These are phyloP conservation scores for Coniochaeta sp. DNA, from an alignment of 2,329 filamentous ascomycete species.

Conservation along the genomic window DNA sequence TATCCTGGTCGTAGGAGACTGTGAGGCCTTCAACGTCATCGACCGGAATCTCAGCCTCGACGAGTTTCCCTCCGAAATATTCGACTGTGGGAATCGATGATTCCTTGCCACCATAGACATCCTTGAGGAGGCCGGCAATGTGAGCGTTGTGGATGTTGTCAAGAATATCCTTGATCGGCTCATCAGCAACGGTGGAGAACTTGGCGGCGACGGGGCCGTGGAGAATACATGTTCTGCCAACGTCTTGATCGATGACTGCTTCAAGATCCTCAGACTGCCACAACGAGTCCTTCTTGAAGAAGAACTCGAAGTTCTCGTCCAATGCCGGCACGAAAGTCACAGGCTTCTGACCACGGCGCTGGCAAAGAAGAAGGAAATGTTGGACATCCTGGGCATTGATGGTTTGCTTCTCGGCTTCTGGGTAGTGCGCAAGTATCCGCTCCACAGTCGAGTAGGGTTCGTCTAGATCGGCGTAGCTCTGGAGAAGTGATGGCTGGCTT, in stretches of 20 bases:
- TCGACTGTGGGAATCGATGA: conserved; percentile 76
- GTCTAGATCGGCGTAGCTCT: conserved; percentile 82
- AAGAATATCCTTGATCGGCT: conserved; percentile 91
- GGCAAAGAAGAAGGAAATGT: conserved; percentile 89
- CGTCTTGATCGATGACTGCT: conserved; percentile 91
- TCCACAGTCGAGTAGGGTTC: conserved; percentile 73
- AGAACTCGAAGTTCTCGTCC: conserved; percentile 97
- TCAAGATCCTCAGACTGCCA: conserved; percentile 99
- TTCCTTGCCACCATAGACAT: conserved; percentile 71
- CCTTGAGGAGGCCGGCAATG: conserved; percentile 69
- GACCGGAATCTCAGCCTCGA: conserved; percentile 61
- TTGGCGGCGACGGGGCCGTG: conserved; percentile 90
- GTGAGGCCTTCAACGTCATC: conserved; percentile 84
- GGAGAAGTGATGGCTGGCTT: conserved; percentile 72
- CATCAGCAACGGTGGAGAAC: conserved; percentile 82
- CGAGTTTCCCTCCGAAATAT: conserved; percentile 88
- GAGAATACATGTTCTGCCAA: conserved; percentile 90
- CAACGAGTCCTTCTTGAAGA: conserved; percentile 99
- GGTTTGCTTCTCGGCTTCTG: conserved; percentile 79
- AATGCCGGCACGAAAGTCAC: conserved; percentile 93
- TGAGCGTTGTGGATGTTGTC: conserved; percentile 85
- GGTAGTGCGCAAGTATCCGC: conserved; percentile 73
- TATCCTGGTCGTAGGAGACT: conserved; percentile 69
- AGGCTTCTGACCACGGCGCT: conserved; percentile 88
- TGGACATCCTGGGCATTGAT: conserved; percentile 98